phyloP scores from a whole-genome alignment of 2,329 filamentous ascomycete genomes.

The Teratosphaeria epicoccoides region DNA sequence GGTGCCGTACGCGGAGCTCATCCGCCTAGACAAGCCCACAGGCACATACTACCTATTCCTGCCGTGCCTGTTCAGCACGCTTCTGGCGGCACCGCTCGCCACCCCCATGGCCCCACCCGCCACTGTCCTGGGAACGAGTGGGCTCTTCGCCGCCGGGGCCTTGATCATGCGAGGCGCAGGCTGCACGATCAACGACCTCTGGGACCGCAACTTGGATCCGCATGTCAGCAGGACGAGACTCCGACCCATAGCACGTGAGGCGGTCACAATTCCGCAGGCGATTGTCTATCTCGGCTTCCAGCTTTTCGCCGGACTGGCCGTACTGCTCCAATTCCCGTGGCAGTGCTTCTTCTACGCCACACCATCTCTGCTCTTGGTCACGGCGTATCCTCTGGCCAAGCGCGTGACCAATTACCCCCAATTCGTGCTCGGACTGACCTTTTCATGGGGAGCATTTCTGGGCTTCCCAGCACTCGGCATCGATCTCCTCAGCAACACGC shows the following conservation, averaged over 20 bases:
- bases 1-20: conserved; percentile 72
- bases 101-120: conserved; percentile 49
- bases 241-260: conserved; percentile 70
- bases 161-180: conserved; percentile 80
- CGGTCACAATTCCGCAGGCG: conserved; percentile 61
- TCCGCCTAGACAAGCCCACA: conserved; percentile 69
- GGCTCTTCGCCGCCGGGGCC: conserved; percentile 64
- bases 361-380: conserved; percentile 63
- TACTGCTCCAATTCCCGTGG: conserved; percentile 65
- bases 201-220: conserved; percentile 79
- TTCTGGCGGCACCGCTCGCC: conserved; percentile 64
- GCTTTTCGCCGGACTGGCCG: conserved; percentile 59
- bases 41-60: conserved; percentile 81
- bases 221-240: conserved; percentile 65
- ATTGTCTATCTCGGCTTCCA: conserved; percentile 65
- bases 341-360: conserved; percentile 67
- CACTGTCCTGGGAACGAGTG: conserved; percentile 52
- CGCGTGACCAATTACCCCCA: conserved; percentile 81
- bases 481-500: conserved; percentile 54
- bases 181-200: conserved; percentile 83
- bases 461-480: conserved; percentile 75
- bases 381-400: conserved; percentile 72
- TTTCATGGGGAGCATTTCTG: conserved; percentile 83
- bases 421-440: conserved; percentile 69
- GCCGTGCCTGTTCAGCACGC: conserved; percentile 73